Base-by-base conservation (phyloP, 495 filamentous ascomycete species). In the Geoglossum glabrum region DNA sequence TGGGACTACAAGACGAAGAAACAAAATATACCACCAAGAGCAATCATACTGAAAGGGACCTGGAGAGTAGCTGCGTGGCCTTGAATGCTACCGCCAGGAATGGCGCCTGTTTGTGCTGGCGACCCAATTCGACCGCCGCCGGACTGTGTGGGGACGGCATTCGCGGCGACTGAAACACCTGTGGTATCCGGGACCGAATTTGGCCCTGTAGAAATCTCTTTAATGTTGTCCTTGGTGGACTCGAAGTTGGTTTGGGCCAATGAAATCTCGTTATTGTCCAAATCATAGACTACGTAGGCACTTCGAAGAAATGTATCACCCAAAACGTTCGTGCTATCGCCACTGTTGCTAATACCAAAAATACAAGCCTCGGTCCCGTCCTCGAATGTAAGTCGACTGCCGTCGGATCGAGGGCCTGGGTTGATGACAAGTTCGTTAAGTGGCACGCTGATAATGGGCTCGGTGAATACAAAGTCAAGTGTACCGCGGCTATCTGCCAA, bases 261-360 rank as follows among this genome's bases (percentile, higher is more conserved):
- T 11, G 83, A 84, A 58, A 98, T 90, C 69, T 88, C 76, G 68
- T 95, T 87, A 66, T 90, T 95, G 15, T 74, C 76, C 17, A 96
- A 71, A 63, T 96, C 90, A 64, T 89, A 96, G 0, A 98, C 90
- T 28, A 95, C 81, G 64, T 96, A 98, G 0, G 90, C 88, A 34
- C 82, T 86, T 57, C 92, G 79, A 17, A 98, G 74, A 72, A 96
- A 98, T 0, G 90, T 96, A 66, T 98, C 90, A 13, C 90, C 90
- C 33, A 98, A 71, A 4, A 95, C 83, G 38, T 76, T 72, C 3
- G 79, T 81, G 47, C 77, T 78, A n/a, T 70, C 61, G 11, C 77
- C 79, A 5, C 85, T 79, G 13, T 86, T 83, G 8, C 76, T 74
- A 66, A 96, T 84, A 50, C 88, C 87, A 62, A 90, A 88, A 26